These are phyloP conservation scores for Linderina pennispora DNA, from an alignment of 192 early-diverging fungal genomes.

Conservation along the genomic window DNA sequence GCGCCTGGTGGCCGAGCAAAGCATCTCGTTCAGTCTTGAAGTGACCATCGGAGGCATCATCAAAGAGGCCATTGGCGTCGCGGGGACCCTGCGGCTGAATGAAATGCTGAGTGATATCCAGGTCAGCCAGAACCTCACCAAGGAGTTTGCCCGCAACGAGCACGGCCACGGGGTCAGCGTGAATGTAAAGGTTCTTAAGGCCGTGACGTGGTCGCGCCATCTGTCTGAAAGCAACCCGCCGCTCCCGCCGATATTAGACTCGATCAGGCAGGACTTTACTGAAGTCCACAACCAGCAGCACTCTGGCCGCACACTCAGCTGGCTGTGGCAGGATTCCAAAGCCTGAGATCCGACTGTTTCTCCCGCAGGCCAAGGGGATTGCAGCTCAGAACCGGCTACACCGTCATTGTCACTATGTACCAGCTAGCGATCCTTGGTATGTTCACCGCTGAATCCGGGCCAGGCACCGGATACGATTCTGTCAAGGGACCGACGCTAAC, in stretches of 20 bases:
- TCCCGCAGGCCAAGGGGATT: slow-evolving; percentile 59
- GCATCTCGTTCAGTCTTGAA: slow-evolving; percentile 80
- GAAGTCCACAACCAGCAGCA: slow-evolving; percentile 79
- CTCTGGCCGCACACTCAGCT: slow-evolving; percentile 76
- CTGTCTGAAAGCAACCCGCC: slow-evolving; percentile 63
- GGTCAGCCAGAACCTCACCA: slow-evolving; percentile 2
- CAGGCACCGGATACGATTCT: slow-evolving; percentile 43
- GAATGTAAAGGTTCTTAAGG: slow-evolving; percentile 71
- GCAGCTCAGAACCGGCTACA: slow-evolving; percentile 51
- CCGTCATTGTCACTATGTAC: slow-evolving; percentile 63
- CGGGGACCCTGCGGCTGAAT: slow-evolving; percentile 80
- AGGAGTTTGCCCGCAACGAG: not conserved
- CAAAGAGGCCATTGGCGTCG: slow-evolving; percentile 65
- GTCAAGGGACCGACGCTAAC: slow-evolving; percentile 14
- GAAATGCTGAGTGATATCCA: slow-evolving; percentile 86
- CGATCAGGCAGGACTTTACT: slow-evolving; percentile 74
- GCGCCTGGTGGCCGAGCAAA: slow-evolving; percentile 79
- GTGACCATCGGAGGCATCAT: slow-evolving; percentile 78
- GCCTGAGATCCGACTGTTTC: slow-evolving; percentile 78
- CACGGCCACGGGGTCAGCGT: slow-evolving; percentile 52
- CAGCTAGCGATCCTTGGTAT: slow-evolving; percentile 88
- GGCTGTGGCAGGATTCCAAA: slow-evolving; percentile 78
- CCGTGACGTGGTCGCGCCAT: slow-evolving; percentile 52
- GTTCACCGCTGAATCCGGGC: slow-evolving; percentile 52
- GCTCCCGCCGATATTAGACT: slow-evolving; percentile 79